These are phyloP conservation scores for Arthroderma uncinatum DNA, from an alignment of 2,329 filamentous ascomycete genomes.

Conservation along the genomic window DNA sequence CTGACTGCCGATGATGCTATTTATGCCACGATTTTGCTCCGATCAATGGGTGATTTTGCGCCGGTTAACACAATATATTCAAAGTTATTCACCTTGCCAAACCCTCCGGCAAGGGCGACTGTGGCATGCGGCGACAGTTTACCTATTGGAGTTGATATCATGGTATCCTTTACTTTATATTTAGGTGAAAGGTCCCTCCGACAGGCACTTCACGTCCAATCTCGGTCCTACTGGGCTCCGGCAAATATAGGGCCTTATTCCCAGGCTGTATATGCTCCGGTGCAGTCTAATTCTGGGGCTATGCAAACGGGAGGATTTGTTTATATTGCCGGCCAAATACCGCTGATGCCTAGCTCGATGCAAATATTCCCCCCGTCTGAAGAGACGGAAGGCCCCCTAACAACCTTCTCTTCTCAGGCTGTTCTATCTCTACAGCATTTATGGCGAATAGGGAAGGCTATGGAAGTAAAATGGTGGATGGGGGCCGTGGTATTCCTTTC, in stretches of 20 bases:
- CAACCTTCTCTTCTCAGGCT: constrained; percentile 47
- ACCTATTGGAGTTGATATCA: constrained; percentile 48
- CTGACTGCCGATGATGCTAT: constrained; percentile 31
- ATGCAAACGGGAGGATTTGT: constrained; percentile 30
- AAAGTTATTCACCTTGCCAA: constrained; percentile 60
- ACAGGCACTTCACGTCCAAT: constrained; percentile 73
- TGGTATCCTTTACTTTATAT: constrained; percentile 46
- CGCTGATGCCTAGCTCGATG: constrained; percentile 74
- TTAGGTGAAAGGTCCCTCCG: constrained; percentile 24
- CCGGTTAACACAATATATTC: constrained; percentile 65
- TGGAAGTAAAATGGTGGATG: constrained; percentile 62
- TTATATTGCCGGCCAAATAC: constrained; percentile 81
- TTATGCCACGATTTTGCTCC: constrained; percentile 55
- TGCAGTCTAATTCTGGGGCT: constrained; percentile 23
- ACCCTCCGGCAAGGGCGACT: constrained; percentile 75
- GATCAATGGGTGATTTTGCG: constrained; percentile 68
- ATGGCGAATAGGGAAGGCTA: constrained; percentile 65
- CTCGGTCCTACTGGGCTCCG: constrained; percentile 90
- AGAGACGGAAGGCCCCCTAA: constrained; percentile 14
- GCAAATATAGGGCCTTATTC: constrained; percentile 97
- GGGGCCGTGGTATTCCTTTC: constrained; percentile 66
- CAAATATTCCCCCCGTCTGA: constrained; percentile 18
- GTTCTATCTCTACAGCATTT: constrained; percentile 76
- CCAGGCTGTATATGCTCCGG: constrained; percentile 58
- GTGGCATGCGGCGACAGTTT: constrained; percentile 63